Percentiles rank a stretch among this genome's conserved stretches.
Evolutionary conservation across 2,329 filamentous ascomycete species (phyloP).

Genomic region (Exophiala spinifera): DNA sequence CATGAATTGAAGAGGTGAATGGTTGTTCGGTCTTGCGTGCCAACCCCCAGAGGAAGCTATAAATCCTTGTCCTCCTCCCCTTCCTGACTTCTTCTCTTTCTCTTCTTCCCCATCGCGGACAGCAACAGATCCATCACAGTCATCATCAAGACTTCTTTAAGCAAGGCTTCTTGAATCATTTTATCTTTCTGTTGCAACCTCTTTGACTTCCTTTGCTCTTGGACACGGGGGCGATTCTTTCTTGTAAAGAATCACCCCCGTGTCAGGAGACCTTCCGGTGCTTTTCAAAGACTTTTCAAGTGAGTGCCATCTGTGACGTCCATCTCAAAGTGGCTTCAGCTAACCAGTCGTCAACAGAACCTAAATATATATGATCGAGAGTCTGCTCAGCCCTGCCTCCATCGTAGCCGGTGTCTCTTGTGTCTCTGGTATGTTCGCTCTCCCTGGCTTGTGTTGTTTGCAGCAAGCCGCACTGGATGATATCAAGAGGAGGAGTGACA

Average conservation of each 20-base stretch:
- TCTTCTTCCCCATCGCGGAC: background rate
- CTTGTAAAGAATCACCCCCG: constrained; percentile 3
- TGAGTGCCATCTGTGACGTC: background rate
- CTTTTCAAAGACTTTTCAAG: background rate
- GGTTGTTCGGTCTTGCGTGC: background rate
- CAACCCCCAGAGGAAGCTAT: background rate
- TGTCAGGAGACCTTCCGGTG: constrained; percentile 1
- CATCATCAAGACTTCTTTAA: background rate
- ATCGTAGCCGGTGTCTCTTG: background rate
- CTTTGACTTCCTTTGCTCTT: background rate
- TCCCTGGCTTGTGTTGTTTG: background rate
- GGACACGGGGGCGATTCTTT: constrained; percentile 1
- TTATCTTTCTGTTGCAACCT: background rate
- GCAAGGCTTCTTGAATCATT: background rate
- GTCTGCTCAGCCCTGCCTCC: background rate
- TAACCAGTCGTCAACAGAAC: background rate
- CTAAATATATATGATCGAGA: constrained; percentile 1
- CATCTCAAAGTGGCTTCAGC: background rate
- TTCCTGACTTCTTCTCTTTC: background rate
- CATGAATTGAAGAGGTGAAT: background rate
- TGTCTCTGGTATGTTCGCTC: constrained; percentile 1
- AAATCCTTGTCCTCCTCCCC: background rate
- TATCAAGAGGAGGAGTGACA: constrained; percentile 12
- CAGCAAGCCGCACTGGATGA: constrained; percentile 6
- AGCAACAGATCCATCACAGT: background rate